phyloP scores from a whole-genome alignment of 257 asterid species.

The Buddleja alternifolia region DNA sequence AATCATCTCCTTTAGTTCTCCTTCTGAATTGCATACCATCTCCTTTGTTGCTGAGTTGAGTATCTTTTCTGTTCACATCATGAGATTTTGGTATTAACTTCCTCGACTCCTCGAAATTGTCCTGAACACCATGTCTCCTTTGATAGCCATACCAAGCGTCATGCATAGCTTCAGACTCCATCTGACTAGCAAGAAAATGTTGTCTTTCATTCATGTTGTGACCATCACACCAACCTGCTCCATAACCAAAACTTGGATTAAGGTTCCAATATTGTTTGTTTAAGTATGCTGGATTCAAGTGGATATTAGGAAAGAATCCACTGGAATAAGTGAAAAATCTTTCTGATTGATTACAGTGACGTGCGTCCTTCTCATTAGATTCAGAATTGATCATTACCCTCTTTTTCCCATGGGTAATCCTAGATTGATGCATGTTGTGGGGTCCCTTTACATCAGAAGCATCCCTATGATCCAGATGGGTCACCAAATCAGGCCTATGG shows the following conservation, averaged over 20 bases:
- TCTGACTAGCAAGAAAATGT: constrained; percentile 27
- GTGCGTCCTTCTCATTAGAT: constrained; percentile 32
- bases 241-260: constrained; percentile 35
- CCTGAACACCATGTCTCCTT: constrained; percentile 34
- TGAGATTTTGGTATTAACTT: constrained; percentile 29
- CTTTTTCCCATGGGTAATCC: constrained; percentile 28
- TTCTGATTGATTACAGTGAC: constrained; percentile 29
- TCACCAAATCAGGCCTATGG: constrained; percentile 30
- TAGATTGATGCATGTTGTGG: constrained; percentile 30
- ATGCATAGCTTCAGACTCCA: constrained; percentile 30
- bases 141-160: constrained; percentile 32
- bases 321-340: constrained; percentile 20
- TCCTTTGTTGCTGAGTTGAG: constrained; percentile 31
- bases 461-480: constrained; percentile 32
- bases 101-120: constrained; percentile 30
- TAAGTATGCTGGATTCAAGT: constrained; percentile 25
- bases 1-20: constrained; percentile 33
- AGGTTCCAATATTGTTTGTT: constrained; percentile 33
- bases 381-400: constrained; percentile 26
- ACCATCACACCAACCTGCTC: constrained; percentile 27
- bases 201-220: constrained; percentile 29
- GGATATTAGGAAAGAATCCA: constrained; percentile 35
- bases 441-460: constrained; percentile 33
- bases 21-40: constrained; percentile 34
- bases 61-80: constrained; percentile 29